Evolutionary conservation across 768 basidiomycete genomes (phyloP), one percentile per base, ranked within the genome.

Genomic region (Amanita rimosa): DNA sequence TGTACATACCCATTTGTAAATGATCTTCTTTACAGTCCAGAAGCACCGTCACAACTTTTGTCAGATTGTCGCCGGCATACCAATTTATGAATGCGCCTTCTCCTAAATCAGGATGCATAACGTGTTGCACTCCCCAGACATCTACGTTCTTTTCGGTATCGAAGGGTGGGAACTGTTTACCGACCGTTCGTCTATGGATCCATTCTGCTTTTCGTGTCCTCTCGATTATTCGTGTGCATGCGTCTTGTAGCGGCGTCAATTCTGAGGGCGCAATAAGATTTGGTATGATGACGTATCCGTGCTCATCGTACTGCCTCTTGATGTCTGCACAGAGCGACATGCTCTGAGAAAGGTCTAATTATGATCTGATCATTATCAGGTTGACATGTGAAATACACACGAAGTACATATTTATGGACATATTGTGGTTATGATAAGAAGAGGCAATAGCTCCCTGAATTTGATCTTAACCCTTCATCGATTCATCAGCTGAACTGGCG

Each of bases 91-190:
- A 88, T 4, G 57, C 67, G 0, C 73, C 67, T 56, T 85, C 80
- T 0, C 62, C 67, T 0, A 89, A 70, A 27, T 72, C 78, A 1
- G 85, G 86, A 56, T 88, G 85, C 87, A 90, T 88, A 39, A 84
- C 61, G 53, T 88, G 84, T 54, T 88, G 86, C 1, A 87, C 78
- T 1, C 86, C 87, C 85, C 86, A 88, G 0, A 81, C 76, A 61
- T 89, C 86, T 11, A 39, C 36, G 1, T 77, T 73, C 45, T 76
- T 62, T 13, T 66, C 67, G 27, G 73, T 62, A 46, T 72, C 79
- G 55, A 72, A 88, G 0, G 85, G 86, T 3, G 86, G 85, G 52
- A 88, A 89, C 60, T 86, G 83, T 52, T 80, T 82, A 1, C 87
- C 86, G 14, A 89, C 82, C 0, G 78, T 80, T 31, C 86, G 74